These are phyloP conservation scores for Botrytis porri DNA, from an alignment of 2,329 filamentous ascomycete genomes.

Conservation along the genomic window DNA sequence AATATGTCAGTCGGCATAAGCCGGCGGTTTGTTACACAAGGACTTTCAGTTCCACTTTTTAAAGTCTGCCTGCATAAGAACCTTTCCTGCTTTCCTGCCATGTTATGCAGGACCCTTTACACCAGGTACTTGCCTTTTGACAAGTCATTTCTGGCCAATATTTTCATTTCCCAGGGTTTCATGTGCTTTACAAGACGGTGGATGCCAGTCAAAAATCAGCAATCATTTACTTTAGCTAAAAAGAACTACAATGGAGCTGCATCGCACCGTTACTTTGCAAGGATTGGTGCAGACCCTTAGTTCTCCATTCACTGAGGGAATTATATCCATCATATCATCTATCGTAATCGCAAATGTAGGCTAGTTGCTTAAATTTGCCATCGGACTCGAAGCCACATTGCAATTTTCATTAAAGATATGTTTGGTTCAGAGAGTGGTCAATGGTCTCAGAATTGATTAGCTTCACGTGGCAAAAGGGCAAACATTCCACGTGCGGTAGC, in stretches of 20 bases:
- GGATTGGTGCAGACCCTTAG: not conserved
- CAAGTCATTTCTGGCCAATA: not conserved
- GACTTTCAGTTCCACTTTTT: not conserved
- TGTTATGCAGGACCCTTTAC: not conserved
- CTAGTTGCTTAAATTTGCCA: not conserved
- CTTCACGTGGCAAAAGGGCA: not conserved
- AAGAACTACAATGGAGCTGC: no score
- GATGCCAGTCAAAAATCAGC: not conserved
- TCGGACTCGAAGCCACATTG: conserved; percentile 5
- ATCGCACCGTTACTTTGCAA: not conserved
- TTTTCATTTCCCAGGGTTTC: not conserved
- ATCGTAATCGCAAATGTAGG: not conserved
- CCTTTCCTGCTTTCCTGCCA: not conserved
- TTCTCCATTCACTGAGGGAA: not conserved
- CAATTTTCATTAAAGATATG: not conserved
- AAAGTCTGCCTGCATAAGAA: not conserved
- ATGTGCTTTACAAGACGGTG: not conserved
- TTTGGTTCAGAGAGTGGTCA: not conserved
- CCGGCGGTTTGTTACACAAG: not conserved
- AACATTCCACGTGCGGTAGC: not conserved
- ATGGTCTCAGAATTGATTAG: not conserved
- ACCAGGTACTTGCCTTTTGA: not conserved
- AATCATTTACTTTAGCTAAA: not conserved
- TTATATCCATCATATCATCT: not conserved
- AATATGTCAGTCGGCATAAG: not conserved